Conservation (phyloP, 2,329 filamentous ascomycete species). For the Penicillium olsonii region DNA sequence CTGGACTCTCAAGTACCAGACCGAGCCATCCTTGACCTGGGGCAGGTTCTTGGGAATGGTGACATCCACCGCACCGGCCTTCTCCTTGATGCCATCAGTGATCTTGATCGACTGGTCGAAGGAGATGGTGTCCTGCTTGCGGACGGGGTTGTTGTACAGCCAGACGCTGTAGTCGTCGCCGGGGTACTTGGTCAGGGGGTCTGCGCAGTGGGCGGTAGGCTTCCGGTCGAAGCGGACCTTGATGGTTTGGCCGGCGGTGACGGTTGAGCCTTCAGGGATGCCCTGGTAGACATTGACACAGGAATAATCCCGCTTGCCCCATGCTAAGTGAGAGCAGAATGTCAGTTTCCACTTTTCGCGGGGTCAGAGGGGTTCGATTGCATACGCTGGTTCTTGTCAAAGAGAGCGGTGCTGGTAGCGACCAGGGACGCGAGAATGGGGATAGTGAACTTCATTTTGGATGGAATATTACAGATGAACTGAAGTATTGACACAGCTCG, state of each 20-base stretch:
- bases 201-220: slow-evolving; percentile 26
- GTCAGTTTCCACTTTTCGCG: not conserved
- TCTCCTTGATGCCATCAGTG: slow-evolving; percentile 17
- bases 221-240: slow-evolving; percentile 31
- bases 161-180: slow-evolving; percentile 27
- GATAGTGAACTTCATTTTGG: slow-evolving; percentile 33
- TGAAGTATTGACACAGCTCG: not conserved
- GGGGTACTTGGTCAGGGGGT: slow-evolving; percentile 22
- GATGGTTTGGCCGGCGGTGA: slow-evolving; percentile 26
- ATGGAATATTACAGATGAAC: not conserved
- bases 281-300: slow-evolving; percentile 37
- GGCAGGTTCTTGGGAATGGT: slow-evolving; percentile 29
- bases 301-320: slow-evolving; percentile 37
- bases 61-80: slow-evolving; percentile 22
- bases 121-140: slow-evolving; percentile 20
- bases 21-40: slow-evolving; percentile 24
- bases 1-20: slow-evolving; percentile 33
- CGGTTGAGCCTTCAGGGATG: slow-evolving; percentile 32
- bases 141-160: slow-evolving; percentile 35
- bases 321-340: slow-evolving; percentile 21
- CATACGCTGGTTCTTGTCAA: slow-evolving; percentile 35
- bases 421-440: slow-evolving; percentile 26
- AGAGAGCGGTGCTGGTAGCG: slow-evolving; percentile 29
- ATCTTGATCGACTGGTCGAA: slow-evolving; percentile 26
- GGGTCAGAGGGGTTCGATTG: not conserved